Conservation (phyloP, 2,329 filamentous ascomycete species). For the Exophiala xenobiotica region DNA sequence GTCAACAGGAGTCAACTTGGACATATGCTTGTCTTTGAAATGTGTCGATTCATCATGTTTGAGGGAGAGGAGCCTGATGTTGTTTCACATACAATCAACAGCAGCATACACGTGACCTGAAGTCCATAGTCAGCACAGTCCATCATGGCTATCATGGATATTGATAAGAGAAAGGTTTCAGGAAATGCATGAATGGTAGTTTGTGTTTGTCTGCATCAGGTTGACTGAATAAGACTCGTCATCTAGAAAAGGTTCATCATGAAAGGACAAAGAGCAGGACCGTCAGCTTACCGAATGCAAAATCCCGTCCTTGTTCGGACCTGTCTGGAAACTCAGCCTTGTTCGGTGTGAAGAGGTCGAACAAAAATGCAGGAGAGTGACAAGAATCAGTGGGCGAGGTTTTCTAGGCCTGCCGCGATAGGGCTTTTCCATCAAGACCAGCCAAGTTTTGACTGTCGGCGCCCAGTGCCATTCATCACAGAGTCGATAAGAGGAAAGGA, state of each 20-base stretch:
- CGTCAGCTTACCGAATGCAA: neutral
- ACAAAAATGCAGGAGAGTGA: neutral
- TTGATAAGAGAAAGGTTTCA: conserved; percentile 32
- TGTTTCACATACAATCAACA: neutral
- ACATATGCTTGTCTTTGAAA: conserved; percentile 96
- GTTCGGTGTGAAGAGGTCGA: neutral
- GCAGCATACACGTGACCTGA: neutral
- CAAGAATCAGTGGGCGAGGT: conserved; percentile 91
- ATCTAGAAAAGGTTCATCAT: conserved; percentile 57
- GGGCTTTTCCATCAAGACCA: conserved; percentile 80
- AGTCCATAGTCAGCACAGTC: neutral
- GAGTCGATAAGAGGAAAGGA: conserved; percentile 32
- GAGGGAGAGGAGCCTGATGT: neutral
- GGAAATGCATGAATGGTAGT: conserved; percentile 63
- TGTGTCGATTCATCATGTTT: conserved; percentile 75
- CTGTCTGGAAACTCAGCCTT: neutral
- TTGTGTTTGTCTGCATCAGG: conserved; percentile 59
- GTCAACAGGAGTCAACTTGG: conserved; percentile 60
- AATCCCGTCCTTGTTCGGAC: neutral
- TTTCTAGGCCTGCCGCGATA: conserved; percentile 99
- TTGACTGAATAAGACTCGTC: conserved; percentile 64
- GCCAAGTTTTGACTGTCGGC: conserved; percentile 64
- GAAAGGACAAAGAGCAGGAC: conserved; percentile 25
- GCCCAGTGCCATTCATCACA: conserved; percentile 98
- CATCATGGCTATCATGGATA: neutral